Evolutionary conservation across 352 stramenopile genomes (phyloP).

Genomic region (Phytophthora tubulina): DNA sequence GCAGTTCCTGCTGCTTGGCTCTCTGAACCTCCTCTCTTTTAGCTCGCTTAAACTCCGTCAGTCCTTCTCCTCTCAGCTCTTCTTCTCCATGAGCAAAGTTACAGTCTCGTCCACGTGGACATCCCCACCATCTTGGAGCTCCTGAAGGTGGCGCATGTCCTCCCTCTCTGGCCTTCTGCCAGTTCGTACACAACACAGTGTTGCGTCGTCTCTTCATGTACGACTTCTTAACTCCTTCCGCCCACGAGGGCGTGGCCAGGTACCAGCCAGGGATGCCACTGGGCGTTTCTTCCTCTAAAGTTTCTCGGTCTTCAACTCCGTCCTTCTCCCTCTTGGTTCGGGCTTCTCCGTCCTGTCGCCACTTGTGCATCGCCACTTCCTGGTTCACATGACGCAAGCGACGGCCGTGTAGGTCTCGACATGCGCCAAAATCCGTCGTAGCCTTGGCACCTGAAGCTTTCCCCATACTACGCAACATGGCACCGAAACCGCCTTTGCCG

Average conservation of each 20-base stretch:
- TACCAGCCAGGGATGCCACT: constrained; percentile 89
- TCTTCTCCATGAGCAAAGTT: constrained; percentile 88
- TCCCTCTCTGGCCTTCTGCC: constrained; percentile 70
- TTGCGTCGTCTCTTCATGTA: constrained; percentile 89
- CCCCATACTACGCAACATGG: constrained; percentile 84
- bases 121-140: constrained; percentile 84
- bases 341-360: constrained; percentile 63
- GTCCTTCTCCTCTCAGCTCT: constrained; percentile 67
- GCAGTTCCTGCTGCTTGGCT: constrained; percentile 71
- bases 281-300: constrained; percentile 83
- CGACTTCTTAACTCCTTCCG: constrained; percentile 83
- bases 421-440: constrained; percentile 84
- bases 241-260: constrained; percentile 83
- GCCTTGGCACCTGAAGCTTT: constrained; percentile 77
- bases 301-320: constrained; percentile 66
- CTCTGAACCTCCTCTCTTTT: constrained; percentile 68
- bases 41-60: constrained; percentile 77
- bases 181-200: constrained; percentile 79
- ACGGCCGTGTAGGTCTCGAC: constrained; percentile 81
- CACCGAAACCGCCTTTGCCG: constrained; percentile 87
- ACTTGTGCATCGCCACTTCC: constrained; percentile 88
- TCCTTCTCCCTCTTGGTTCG: constrained; percentile 60
- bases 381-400: constrained; percentile 89
- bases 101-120: constrained; percentile 80
- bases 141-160: constrained; percentile 44